Base-by-base conservation (phyloP, 768 basidiomycete species). In the Boletus patriciae region DNA sequence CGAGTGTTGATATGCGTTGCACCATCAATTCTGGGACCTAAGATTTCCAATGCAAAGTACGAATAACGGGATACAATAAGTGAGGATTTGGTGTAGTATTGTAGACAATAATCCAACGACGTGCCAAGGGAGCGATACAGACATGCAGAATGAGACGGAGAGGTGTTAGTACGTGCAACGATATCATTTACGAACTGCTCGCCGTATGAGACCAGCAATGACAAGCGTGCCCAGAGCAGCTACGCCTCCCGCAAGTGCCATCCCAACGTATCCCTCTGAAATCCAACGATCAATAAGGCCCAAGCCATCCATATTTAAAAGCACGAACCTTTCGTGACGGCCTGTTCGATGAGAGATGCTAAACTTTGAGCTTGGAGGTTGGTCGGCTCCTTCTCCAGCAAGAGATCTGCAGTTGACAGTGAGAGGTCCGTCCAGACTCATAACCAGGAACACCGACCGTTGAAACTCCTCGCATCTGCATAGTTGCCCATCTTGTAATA, bases 401-500 rank as follows among this genome's bases (percentile, higher is more conserved):
- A 79, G 15, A 96, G 76, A 31, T 83, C 96, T 98, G 64, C 36
- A 31, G 36, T 41, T 34, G 40, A 27, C 36, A 50, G 34, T 64
- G 48, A 59, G 54, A 23, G 19, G 12, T 34, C 43, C 23, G 33
- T 15, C 41, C 36, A 52, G 13, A 29, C n/a, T 48, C 25, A 34
- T 23, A 31, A n/a, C 15, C 25, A 19, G 34, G 15, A 16, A 37
- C 6, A 70, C 89, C 58, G 47, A 97, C 96, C 86, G 71, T 98
- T 98, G 73, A 97, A 99, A 59, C 83, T 87, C 73, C 83, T 88
- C 3, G 95, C 93, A 66, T 98, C 92, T 19, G 90, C 89, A 70
- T 88, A 98, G 70, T 98, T 94, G 12, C 87, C 86, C 83, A 98
- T 88, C 80, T 98, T 98, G 75, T 93, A 98, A 73, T 98, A 87